Base-by-base conservation (phyloP, 441 rosid species). In the Theobroma grandiflorum region DNA sequence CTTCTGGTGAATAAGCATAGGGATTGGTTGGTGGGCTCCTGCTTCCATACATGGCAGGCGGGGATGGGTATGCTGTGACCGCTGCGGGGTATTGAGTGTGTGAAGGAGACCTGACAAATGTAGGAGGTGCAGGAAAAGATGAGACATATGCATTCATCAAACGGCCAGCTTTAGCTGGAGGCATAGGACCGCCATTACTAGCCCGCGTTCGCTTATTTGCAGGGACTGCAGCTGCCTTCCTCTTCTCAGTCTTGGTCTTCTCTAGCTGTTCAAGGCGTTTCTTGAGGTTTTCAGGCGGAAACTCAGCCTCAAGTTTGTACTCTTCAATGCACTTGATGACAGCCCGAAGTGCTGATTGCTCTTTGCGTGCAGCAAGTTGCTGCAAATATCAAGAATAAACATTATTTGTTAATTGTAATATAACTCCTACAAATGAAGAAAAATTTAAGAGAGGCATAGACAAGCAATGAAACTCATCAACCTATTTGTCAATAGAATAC, bases 81-180 rank as follows among this genome's bases (percentile, higher is more conserved):
- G 82, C 90, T 18, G 93, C 81, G 4, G 93, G 88, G 88, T 93
- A 93, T 38, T 91, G 98, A 2, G 90, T 76, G 69, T 93, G 98
- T 8, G 97, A 90, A 8, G 96, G 97, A 59, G 99, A 93, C 84
- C 93, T 89, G 75, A 95, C 89, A 84, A 87, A 96, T 0, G 93
- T 61, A 69, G 95, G 91, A 75, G 93, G 95, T 18, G 93, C 88
- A 1, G 94, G 97, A 61, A 95, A 95, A 66, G 99, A 96, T 52
- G 99, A 96, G 42, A 96, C 98, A 31, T 95, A 95, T 45, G 99
- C 98, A 75, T 93, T 95, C 37, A 90, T 89, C 85, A 89, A 80
- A 77, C 99, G 97, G 3, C 98, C 99, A 31, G 99, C 99, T 87
- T 96, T 95, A 38, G 99, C 99, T 3, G 98, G 99, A 82, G 99